phyloP scores from a whole-genome alignment of 2,329 filamentous ascomycete genomes.

The Hypoxylon sp. region DNA sequence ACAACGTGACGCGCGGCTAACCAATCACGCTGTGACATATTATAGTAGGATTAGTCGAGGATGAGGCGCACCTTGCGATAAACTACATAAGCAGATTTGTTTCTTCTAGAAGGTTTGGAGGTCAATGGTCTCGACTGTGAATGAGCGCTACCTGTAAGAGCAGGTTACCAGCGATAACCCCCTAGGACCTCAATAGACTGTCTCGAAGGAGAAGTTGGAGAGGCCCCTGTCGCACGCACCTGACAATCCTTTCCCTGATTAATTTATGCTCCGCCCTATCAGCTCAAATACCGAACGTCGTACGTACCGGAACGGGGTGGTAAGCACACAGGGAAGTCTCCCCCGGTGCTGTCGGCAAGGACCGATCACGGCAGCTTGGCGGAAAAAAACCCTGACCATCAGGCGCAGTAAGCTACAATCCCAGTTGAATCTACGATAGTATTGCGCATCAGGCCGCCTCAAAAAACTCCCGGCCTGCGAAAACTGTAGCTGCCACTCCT shows the following conservation, averaged over 20 bases:
- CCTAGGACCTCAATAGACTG: constrained; percentile 11
- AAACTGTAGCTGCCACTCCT: constrained; percentile 32
- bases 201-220: constrained; percentile 43
- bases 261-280: constrained; percentile 31
- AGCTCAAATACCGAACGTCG: constrained; percentile 30
- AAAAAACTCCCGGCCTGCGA: constrained; percentile 9
- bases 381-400: constrained; percentile 24
- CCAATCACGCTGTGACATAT: constrained; percentile 27
- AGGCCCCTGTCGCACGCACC: constrained; percentile 32
- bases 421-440: constrained; percentile 8
- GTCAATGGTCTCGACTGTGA: constrained; percentile 31
- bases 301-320: constrained; percentile 30
- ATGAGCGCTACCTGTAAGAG: constrained; percentile 27
- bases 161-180: constrained; percentile 29
- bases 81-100: constrained; percentile 13
- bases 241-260: constrained; percentile 32
- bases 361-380: constrained; percentile 43
- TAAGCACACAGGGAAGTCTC: constrained; percentile 26
- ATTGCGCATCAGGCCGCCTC: constrained; percentile 9
- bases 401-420: constrained; percentile 33
- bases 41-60: constrained; percentile 32
- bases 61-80: constrained; percentile 7
- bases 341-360: constrained; percentile 34
- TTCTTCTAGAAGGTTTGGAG: constrained; percentile 24
- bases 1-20: constrained; percentile 26